Evolutionary conservation across 2,329 filamentous ascomycete genomes (phyloP).

Genomic region (Lecanicillium sp.): DNA sequence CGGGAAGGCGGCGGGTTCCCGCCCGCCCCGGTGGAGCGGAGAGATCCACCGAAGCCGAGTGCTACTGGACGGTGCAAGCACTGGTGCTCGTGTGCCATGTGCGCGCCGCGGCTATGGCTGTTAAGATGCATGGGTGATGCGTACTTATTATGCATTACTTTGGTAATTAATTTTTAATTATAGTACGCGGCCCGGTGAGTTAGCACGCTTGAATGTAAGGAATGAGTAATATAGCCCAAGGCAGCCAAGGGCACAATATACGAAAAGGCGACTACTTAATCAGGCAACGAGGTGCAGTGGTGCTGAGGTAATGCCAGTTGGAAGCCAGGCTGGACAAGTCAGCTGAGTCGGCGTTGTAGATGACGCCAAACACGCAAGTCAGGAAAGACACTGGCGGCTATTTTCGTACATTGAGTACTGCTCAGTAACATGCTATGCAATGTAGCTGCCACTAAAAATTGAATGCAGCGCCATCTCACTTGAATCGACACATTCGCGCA

Average conservation of each 20-base stretch:
- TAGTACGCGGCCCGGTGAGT: neutral
- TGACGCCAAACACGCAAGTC: neutral
- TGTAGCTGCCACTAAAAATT: neutral
- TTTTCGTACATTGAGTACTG: neutral
- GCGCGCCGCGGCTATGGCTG: neutral
- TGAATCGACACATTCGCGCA: neutral
- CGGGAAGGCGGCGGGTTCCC: conserved; percentile 7
- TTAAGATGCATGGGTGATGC: neutral
- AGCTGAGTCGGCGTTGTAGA: neutral
- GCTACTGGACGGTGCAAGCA: neutral
- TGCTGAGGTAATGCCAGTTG: neutral
- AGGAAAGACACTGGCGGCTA: conserved; percentile 1
- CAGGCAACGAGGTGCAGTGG: too few relatives aligned
- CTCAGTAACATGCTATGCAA: neutral
- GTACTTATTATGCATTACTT: neutral
- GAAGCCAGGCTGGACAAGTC: neutral
- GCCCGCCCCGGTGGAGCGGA: conserved; percentile 5
- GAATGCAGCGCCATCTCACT: neutral
- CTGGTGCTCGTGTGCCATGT: neutral
- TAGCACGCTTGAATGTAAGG: too few relatives aligned
- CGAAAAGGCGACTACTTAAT: too few relatives aligned
- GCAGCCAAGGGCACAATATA: too few relatives aligned
- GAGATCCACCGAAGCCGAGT: conserved; percentile 4
- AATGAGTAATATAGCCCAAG: too few relatives aligned
- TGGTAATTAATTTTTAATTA: neutral